Conservation (phyloP, 176 grass and related monocot genomes). For the Phoenix roebelenii region DNA sequence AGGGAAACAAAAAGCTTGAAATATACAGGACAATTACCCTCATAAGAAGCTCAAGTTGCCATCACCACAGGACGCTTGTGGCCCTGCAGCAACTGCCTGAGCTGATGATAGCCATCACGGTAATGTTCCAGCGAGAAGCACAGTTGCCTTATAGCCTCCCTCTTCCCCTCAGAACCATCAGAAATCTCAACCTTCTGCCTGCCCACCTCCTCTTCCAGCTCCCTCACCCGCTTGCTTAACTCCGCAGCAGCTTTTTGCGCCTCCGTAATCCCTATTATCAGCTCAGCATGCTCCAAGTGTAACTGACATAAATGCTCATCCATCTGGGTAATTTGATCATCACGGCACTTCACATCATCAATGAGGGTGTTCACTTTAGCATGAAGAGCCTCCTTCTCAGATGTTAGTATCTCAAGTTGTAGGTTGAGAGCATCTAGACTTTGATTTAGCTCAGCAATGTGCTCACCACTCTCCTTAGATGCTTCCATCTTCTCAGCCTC, state of each 20-base stretch:
- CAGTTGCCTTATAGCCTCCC: constrained; percentile 88
- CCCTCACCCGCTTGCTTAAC: constrained; percentile 26
- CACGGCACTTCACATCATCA: constrained; percentile 27
- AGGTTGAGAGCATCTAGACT: constrained; percentile 22
- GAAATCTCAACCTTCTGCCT: constrained; percentile 45
- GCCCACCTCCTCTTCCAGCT: constrained; percentile 64
- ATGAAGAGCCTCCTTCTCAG: constrained; percentile 39
- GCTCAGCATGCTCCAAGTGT: constrained; percentile 62
- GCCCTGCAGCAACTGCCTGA: constrained; percentile 57
- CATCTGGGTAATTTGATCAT: constrained; percentile 40
- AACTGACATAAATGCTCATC: constrained; percentile 42
- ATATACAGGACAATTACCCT: too few relatives aligned
- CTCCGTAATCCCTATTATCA: constrained; percentile 40
- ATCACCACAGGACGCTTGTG: constrained; percentile 53
- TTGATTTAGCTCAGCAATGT: constrained; percentile 35
- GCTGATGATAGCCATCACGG: constrained; percentile 62
- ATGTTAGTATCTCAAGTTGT: constrained; percentile 26
- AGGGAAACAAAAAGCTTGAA: too few relatives aligned
- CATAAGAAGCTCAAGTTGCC: constrained; percentile 18
- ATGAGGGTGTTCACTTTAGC: constrained; percentile 21
- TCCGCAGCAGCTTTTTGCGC: not conserved
- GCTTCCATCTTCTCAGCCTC: constrained; percentile 19
- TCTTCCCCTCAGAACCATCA: constrained; percentile 66
- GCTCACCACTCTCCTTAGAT: constrained; percentile 32
- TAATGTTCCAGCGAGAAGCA: constrained; percentile 95